Evolutionary conservation across 768 basidiomycete species (phyloP).

Genomic region (Thelephora ganbajun): DNA sequence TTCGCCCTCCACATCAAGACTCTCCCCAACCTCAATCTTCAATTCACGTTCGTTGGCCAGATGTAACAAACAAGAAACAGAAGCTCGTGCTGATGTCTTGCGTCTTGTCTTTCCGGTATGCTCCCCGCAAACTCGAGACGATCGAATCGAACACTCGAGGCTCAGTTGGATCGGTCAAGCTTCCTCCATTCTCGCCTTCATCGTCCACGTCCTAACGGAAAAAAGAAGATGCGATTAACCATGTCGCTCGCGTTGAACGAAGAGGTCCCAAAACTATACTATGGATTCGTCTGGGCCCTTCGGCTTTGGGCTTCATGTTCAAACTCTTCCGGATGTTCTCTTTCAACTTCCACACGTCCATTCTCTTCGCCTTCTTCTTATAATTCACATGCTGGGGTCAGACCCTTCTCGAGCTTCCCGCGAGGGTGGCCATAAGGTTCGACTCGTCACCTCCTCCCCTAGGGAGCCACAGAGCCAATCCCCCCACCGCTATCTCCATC

Average conservation of each 20-base stretch:
- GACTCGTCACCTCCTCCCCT: conserved; percentile 61
- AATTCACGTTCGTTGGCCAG: conserved; percentile 94
- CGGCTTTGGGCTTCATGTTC: conserved; percentile 87
- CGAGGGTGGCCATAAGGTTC: conserved; percentile 76
- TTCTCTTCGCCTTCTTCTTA: conserved; percentile 88
- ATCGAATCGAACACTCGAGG: conserved; percentile 66
- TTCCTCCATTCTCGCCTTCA: no score
- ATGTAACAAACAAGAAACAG: conserved; percentile 93
- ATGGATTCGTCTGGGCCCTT: conserved; percentile 98
- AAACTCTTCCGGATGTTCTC: no score
- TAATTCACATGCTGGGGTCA: conserved; percentile 86
- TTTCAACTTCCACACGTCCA: no score
- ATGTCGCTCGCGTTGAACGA: conserved; percentile 31
- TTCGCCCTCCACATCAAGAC: conserved; percentile 30
- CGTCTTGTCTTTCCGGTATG: conserved; percentile 82
- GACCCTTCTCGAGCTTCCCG: conserved; percentile 74
- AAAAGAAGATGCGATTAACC: conserved; percentile 21
- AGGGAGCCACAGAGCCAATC: conserved; percentile 17
- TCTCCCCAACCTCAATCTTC: conserved; percentile 51
- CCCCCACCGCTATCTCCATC: conserved; percentile 51
- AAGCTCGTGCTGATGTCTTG: conserved; percentile 99
- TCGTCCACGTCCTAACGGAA: neutral
- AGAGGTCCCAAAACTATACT: conserved; percentile 78
- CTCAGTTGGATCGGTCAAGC: no score
- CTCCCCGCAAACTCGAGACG: conserved; percentile 63